Evolutionary conservation across 257 asterid species (phyloP).

Genomic region (Gardenia jasminoides): DNA sequence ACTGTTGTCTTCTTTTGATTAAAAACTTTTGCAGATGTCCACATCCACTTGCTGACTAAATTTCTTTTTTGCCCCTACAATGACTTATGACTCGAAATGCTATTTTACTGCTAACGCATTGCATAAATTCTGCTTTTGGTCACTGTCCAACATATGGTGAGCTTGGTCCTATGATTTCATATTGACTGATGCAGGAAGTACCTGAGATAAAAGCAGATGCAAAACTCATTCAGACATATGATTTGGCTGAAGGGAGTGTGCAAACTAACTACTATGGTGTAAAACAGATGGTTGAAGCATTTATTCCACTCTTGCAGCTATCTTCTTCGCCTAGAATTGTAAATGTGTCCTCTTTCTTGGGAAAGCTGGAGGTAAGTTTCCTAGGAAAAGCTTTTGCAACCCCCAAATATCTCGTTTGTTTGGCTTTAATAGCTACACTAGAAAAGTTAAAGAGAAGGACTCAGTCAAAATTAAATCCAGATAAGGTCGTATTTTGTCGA

Average conservation of each 20-base stretch:
- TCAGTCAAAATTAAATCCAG: background rate
- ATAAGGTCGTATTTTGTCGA: background rate
- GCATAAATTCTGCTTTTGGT: background rate
- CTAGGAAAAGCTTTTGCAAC: background rate
- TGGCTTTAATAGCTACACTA: background rate
- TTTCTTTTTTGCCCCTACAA: too few species aligned
- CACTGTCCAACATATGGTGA: background rate
- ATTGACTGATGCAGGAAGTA: conserved; percentile 20
- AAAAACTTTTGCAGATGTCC: background rate
- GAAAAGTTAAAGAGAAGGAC: background rate
- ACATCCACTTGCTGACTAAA: background rate
- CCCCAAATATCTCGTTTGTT: background rate
- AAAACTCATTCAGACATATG: conserved; percentile 21
- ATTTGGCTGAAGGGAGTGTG: conserved; percentile 23
- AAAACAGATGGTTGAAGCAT: conserved; percentile 27
- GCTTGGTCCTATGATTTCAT: background rate
- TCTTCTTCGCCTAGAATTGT: conserved; percentile 30
- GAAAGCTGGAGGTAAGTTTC: conserved; percentile 17
- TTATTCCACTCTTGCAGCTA: conserved; percentile 25
- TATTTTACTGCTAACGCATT: too few species aligned
- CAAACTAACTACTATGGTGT: conserved; percentile 26
- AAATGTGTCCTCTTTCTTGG: conserved; percentile 28
- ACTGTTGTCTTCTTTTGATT: too few species aligned
- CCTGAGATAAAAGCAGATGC: conserved; percentile 13
- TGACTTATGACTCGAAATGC: too few species aligned